Evolutionary conservation across 805 yeast species (phyloP).

Genomic region (Metschnikowia proteae): DNA sequence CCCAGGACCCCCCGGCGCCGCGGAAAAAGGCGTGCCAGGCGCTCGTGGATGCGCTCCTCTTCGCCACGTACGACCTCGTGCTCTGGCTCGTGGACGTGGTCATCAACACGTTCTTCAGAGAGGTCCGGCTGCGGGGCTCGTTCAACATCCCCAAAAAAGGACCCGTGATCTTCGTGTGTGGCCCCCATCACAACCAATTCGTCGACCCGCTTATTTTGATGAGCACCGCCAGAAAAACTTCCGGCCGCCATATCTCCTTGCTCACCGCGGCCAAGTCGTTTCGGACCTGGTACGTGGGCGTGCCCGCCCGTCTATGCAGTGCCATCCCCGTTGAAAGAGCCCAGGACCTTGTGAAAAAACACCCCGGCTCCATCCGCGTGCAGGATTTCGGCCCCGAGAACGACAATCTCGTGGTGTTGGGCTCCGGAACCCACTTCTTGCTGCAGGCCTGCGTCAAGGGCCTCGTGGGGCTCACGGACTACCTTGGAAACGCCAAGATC

Average conservation of each 20-base stretch:
- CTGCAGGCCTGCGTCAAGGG: conserved; percentile 34
- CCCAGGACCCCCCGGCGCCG: no score
- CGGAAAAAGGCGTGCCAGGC: neutral
- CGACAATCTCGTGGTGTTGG: conserved; percentile 22
- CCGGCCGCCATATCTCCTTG: conserved; percentile 32
- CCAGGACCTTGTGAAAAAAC: conserved; percentile 33
- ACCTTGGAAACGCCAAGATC: conserved; percentile 34
- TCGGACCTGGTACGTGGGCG: conserved; percentile 30
- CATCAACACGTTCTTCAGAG: conserved; percentile 40
- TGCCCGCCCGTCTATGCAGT: conserved; percentile 28
- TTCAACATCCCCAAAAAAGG: conserved; percentile 37
- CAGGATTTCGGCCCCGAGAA: conserved; percentile 19
- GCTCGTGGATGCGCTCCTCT: neutral
- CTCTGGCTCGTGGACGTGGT: conserved; percentile 32
- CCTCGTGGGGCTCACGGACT: conserved; percentile 34
- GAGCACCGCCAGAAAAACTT: conserved; percentile 30
- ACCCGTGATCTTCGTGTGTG: conserved; percentile 39
- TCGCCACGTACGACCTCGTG: conserved; percentile 26
- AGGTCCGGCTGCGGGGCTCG: conserved; percentile 35
- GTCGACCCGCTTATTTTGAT: conserved; percentile 39
- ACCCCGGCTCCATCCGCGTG: conserved; percentile 27
- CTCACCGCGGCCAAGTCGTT: conserved; percentile 38
- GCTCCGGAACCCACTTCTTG: conserved; percentile 33
- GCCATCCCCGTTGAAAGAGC: conserved; percentile 43
- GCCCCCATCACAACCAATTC: conserved; percentile 44